Evolutionary conservation across 306 rosid species (phyloP), one percentile per base, ranked within the genome.

Genomic region (Rosa persica): DNA sequence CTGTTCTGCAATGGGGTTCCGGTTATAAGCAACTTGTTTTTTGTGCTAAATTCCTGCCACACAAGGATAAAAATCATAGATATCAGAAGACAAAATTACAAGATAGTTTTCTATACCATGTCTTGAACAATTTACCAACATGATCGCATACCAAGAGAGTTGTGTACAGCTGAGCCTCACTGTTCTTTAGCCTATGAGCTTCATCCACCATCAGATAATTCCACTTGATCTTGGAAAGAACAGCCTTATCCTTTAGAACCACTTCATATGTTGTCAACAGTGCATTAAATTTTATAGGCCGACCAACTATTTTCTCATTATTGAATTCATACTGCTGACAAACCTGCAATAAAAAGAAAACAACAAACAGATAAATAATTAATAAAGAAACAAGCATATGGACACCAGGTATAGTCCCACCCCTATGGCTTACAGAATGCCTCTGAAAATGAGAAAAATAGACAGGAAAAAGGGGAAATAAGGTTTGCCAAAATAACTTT

Each of bases 1-100:
- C 96, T 91, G 87, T 96, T 96, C 84, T 96, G 99, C 44, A 96
- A 85, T 19, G 99, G 99, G 82, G 99, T 96, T 23, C 99, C 99
- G 60, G 99, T 96, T 76, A 96, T 90, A 70, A 96, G 97, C 91
- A 96, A 86, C 88, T 96, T 96, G 83, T 96, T 96, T 88, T 96
- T 96, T 76, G 99, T 96, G 90, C 99, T 93, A 89, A 96, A 96
- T 81, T 96, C 99, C 99, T 96, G 90, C 55, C 58, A 83, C 66
- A 44, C 65, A 77, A 79, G 67, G 9, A 79, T 67, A 43, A 65
- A 22, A 20, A 30, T 54, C 55, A 73, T 48, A 71, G 30, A 57
- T 57, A 81, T 60, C 19, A 86, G 30, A 48, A 73, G 6, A 58
- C 23, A 61, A 75, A 46, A 19, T 72, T 48, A 74, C 57, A 43